phyloP scores from a whole-genome alignment of 108 stramenopile species.

The Ochromonas danica region DNA sequence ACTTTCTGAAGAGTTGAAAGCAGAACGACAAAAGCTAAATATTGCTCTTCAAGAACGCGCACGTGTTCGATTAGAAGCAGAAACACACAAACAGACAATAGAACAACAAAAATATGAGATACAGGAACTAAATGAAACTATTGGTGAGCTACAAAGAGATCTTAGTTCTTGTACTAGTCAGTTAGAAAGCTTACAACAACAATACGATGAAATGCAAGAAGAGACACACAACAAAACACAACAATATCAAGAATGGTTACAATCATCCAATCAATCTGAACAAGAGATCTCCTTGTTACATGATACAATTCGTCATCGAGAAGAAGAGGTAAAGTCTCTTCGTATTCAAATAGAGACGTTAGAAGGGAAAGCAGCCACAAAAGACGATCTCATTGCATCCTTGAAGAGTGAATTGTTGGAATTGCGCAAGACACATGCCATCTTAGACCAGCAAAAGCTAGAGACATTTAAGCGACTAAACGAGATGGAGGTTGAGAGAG shows the following conservation, averaged over 20 bases:
- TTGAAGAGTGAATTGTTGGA: not conserved
- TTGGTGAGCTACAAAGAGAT: not conserved
- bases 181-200: no score
- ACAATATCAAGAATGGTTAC: no score
- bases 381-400: not conserved
- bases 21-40: not conserved
- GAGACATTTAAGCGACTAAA: not conserved
- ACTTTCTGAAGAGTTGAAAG: not conserved
- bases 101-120: not conserved
- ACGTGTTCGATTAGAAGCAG: constrained; percentile 8
- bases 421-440: not conserved
- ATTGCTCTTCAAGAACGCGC: constrained; percentile 2
- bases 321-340: not conserved
- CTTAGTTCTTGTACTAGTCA: not conserved
- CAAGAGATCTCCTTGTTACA: no score
- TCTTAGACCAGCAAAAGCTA: not conserved
- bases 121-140: not conserved
- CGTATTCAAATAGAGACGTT: not conserved
- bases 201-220: no score
- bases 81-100: constrained; percentile 1
- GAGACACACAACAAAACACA: not conserved
- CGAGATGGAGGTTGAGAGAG: not conserved
- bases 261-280: no score
- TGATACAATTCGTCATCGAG: no score
- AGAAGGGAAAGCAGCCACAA: not conserved